A percentile compares a stretch with the other conserved stretches of the same genome.
These are phyloP conservation scores for Verticillium dahliae DNA, from an alignment of 2,329 filamentous ascomycete genomes.

Conservation along the genomic window DNA sequence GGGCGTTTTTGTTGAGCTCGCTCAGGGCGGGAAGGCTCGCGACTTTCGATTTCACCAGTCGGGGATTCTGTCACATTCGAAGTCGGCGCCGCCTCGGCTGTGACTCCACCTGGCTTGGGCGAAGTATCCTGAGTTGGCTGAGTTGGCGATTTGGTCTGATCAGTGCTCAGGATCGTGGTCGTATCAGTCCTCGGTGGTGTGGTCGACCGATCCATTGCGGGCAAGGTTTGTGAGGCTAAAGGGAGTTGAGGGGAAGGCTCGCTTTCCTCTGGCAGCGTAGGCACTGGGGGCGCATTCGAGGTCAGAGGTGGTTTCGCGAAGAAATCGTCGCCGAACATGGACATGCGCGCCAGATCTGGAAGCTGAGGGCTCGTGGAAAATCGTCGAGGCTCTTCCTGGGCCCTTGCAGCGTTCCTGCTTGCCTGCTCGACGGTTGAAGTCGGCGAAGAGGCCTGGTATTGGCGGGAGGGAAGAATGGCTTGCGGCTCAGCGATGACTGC, in stretches of 20 bases:
- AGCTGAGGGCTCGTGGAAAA: constrained; percentile 50
- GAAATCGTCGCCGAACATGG: constrained; percentile 53
- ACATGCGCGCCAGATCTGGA: constrained; percentile 52
- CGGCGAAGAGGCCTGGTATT: not conserved
- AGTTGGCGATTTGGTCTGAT: not conserved
- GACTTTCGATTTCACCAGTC: not conserved
- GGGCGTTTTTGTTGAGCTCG: constrained; percentile 8
- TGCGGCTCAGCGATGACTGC: not conserved
- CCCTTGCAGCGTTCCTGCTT: not conserved
- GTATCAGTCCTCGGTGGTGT: not conserved
- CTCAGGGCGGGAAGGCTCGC: constrained; percentile 4
- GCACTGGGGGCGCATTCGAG: not conserved
- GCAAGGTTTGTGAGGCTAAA: not conserved
- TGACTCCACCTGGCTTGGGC: not conserved
- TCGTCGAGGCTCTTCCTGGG: constrained; percentile 14
- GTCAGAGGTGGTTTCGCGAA: constrained; percentile 29
- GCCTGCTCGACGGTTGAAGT: not conserved
- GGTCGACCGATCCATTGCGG: not conserved
- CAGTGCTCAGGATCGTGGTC: not conserved
- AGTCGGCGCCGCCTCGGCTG: not conserved
- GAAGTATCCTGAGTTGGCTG: not conserved
- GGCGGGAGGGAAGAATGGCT: not conserved
- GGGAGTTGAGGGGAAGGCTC: not conserved
- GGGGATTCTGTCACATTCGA: not conserved
- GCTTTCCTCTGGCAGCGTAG: not conserved